Percentiles rank a stretch among this genome's conserved stretches.
Conservation (phyloP, 192 early-diverging fungal genomes). For the Coemansia sp. region DNA sequence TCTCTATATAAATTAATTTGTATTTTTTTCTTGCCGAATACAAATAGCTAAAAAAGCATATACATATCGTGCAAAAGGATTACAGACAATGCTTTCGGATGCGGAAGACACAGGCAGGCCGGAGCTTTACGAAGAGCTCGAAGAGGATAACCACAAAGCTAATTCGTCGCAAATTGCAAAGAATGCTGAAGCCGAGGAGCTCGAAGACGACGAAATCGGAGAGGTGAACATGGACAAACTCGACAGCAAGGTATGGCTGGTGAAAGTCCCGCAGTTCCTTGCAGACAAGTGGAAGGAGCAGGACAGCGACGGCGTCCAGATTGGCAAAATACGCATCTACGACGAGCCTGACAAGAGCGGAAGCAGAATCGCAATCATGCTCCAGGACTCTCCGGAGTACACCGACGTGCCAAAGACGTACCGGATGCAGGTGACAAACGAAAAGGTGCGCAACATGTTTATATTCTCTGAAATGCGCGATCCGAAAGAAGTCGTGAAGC, state of each 20-base stretch:
- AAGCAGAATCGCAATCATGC: constrained; percentile 65
- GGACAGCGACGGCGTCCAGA: constrained; percentile 65
- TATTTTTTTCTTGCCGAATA: not conserved
- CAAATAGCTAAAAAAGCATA: not conserved
- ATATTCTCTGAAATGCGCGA: constrained; percentile 71
- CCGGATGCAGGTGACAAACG: constrained; percentile 70
- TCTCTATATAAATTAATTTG: constrained; percentile 1
- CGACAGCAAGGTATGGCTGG: constrained; percentile 85
- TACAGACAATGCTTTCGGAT: constrained; percentile 26
- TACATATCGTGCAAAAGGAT: not conserved
- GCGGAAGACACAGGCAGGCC: constrained; percentile 36
- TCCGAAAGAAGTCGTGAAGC: constrained; percentile 45
- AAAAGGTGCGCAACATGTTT: constrained; percentile 73
- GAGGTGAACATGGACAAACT: constrained; percentile 70
- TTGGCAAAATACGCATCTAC: constrained; percentile 82
- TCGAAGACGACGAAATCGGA: constrained; percentile 65
- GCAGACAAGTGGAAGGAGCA: constrained; percentile 79
- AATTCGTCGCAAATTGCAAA: not conserved
- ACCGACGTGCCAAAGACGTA: constrained; percentile 82
- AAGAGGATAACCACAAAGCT: constrained; percentile 13
- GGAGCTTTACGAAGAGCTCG: constrained; percentile 36
- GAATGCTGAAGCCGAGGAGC: constrained; percentile 7
- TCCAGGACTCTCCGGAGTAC: constrained; percentile 65
- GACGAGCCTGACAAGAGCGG: constrained; percentile 59
- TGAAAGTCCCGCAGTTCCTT: constrained; percentile 91